Base-by-base conservation (phyloP, 2,329 filamentous ascomycete species). In the Diplodia mutila region DNA sequence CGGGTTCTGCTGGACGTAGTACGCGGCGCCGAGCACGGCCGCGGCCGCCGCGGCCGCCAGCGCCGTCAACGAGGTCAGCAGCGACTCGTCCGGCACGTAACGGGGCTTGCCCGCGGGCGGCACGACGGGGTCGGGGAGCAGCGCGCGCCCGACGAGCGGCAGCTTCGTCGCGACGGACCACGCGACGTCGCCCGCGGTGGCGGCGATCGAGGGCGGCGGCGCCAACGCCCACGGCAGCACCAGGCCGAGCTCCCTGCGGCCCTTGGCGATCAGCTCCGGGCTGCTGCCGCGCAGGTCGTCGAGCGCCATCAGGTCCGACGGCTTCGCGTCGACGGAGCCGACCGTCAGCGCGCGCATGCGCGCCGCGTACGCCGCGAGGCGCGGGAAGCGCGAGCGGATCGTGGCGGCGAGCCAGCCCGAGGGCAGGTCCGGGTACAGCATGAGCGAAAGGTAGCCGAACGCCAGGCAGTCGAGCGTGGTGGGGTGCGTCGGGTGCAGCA, bases 391-490 rank as follows among this genome's bases (percentile, higher is more conserved):
- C 25, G 76, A 78, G 66, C 80, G 76, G 74, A 91, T 82, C 0
- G 84, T 83, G 61, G 87, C 84, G 68, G 82, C 80, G 5, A 91
- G 78, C 89, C 89, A 92, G 21, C 85, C 77, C 66, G 89, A 85
- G 18, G 88, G 87, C 25, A 91, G 75, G 9, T 85, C 78, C 0
- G 89, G 85, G 27, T 85, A 83, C 1, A 90, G 82, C 82, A 95
- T 91, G 61, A 97, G 80, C 1, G 88, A 85, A 42, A 98, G 81
- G 76, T 96, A 97, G 12, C 90, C 95, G 73, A 92, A 87, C 0
- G 88, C 89, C 55, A 97, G 78, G 75, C 92, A 97, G 78, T 97
- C 94, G 27, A 96, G 79, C 66, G 85, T 87, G 2, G 87, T 87
- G 0, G 87, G 84, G n/a, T 80, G 73, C 0, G 80, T 75, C 9